phyloP scores from a whole-genome alignment of 768 basidiomycete genomes.

The Xerocomellus chrysenteron region DNA sequence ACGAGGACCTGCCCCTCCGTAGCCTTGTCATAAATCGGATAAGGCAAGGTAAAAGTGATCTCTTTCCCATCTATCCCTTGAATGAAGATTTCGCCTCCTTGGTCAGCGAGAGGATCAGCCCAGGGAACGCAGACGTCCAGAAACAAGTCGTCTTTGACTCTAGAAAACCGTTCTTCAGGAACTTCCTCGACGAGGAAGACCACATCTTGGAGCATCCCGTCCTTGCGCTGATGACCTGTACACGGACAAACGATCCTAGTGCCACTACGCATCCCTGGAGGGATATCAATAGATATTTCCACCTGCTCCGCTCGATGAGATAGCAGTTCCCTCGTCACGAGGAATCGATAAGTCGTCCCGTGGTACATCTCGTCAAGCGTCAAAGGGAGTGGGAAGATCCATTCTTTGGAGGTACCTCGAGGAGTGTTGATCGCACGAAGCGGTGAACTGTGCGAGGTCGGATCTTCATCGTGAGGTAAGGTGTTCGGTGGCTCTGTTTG shows the following conservation, averaged over 20 bases:
- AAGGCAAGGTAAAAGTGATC: conserved; percentile 51
- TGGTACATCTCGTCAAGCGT: conserved; percentile 61
- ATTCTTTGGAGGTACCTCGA: conserved; percentile 50
- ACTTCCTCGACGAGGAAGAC: conserved; percentile 64
- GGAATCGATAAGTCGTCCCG: conserved; percentile 56
- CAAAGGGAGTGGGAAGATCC: conserved; percentile 63
- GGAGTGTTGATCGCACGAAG: conserved; percentile 41
- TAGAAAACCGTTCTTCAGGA: conserved; percentile 54
- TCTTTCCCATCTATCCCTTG: conserved; percentile 59
- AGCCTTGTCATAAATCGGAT: conserved; percentile 46
- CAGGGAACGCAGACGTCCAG: conserved; percentile 56
- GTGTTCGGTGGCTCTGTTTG: conserved; percentile 2
- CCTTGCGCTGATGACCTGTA: conserved; percentile 64
- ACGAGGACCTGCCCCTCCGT: conserved; percentile 51
- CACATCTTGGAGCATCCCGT: conserved; percentile 60
- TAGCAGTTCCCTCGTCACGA: conserved; percentile 55
- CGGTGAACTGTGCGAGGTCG: conserved; percentile 35
- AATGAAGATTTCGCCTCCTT: conserved; percentile 51
- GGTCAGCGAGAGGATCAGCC: conserved; percentile 46
- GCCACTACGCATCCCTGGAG: conserved; percentile 59
- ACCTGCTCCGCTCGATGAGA: conserved; percentile 51
- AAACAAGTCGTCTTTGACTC: conserved; percentile 57
- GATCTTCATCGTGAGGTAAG: conserved; percentile 14
- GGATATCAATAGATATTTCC: conserved; percentile 58
- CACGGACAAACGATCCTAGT: conserved; percentile 59